These are phyloP conservation scores for Takakia lepidozioides DNA, from an alignment of 225 moss, liverwort and hornwort species.

Conservation along the genomic window DNA sequence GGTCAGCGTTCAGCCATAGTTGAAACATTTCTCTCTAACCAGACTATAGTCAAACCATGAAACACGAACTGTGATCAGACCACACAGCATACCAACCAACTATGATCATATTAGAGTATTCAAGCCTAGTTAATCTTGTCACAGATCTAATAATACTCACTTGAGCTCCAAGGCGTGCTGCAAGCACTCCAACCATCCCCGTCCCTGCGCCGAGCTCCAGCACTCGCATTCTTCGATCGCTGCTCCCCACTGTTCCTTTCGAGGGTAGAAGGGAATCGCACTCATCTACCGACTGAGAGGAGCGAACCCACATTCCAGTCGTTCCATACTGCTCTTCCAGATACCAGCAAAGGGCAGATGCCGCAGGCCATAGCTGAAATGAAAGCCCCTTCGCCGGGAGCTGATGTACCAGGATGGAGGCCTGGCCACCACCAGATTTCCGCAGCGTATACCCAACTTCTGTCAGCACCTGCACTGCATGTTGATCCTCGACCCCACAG, in stretches of 20 bases:
- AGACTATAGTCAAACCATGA: no score
- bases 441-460: constrained; percentile 29
- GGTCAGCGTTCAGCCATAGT: no score
- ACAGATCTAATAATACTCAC: constrained; percentile 29
- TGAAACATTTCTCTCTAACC: no score
- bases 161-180: constrained; percentile 65
- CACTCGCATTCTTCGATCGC: constrained; percentile 15
- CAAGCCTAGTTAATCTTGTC: no score
- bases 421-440: constrained; percentile 1
- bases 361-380: constrained; percentile 93
- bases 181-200: constrained; percentile 76
- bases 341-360: constrained; percentile 54
- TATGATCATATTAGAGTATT: no score
- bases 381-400: constrained; percentile 66
- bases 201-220: constrained; percentile 94
- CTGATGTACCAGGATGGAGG: constrained; percentile 49
- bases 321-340: constrained; percentile 34
- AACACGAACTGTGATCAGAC: no score
- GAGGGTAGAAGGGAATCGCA: not conserved
- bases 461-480: no score
- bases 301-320: constrained; percentile 15
- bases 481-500: no score
- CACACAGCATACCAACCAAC: no score
- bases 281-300: not conserved
- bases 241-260: no score